Percentiles rank a stretch among this genome's conserved stretches.
These are phyloP conservation scores for Saussurea involucrata DNA, from an alignment of 129 eudicot genomes.

Conservation along the genomic window DNA sequence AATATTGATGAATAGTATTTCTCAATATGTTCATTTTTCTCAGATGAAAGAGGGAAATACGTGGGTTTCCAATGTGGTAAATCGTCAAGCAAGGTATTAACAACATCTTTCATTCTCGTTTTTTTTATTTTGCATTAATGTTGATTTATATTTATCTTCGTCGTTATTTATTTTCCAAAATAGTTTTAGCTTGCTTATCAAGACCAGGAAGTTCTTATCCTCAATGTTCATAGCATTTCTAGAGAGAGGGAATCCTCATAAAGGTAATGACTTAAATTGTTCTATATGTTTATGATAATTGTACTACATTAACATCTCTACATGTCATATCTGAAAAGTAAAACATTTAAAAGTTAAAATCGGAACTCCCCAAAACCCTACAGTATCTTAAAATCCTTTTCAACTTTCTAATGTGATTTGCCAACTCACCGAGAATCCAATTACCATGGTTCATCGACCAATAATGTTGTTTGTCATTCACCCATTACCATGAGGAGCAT, in stretches of 20 bases:
- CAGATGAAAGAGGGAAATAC: not conserved
- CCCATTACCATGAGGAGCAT: too few relatives aligned
- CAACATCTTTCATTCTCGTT: not conserved
- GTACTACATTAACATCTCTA: not conserved
- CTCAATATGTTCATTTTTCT: not conserved
- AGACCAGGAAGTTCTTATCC: not conserved
- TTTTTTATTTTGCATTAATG: not conserved
- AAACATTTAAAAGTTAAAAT: not conserved
- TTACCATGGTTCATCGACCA: too few relatives aligned
- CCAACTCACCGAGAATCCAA: too few relatives aligned
- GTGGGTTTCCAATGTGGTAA: not conserved
- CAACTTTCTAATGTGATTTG: too few relatives aligned
- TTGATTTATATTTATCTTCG: not conserved
- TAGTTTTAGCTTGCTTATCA: not conserved
- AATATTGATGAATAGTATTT: too few relatives aligned
- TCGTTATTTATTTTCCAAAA: not conserved
- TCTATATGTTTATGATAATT: too few relatives aligned
- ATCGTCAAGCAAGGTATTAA: not conserved
- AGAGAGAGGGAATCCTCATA: not conserved
- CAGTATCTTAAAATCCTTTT: too few relatives aligned
- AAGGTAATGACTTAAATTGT: not conserved
- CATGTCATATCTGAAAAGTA: not conserved
- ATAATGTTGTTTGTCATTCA: too few relatives aligned
- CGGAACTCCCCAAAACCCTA: not conserved
- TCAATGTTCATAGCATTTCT: not conserved